Evolutionary conservation across 2,329 filamentous ascomycete genomes (phyloP).

Genomic region (Dryadomyces sulphureus): DNA sequence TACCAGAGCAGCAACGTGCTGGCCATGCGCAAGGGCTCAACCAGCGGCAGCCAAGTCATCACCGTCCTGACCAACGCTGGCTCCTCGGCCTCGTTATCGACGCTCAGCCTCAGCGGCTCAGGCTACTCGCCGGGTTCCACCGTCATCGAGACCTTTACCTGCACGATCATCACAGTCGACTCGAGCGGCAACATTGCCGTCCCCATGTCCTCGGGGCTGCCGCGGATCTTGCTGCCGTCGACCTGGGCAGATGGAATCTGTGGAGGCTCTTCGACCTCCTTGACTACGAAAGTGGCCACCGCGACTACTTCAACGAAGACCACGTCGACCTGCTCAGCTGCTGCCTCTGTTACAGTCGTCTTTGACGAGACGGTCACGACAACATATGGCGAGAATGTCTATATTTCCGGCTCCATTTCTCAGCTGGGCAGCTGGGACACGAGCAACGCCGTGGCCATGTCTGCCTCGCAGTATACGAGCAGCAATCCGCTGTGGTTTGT

Average conservation of each 20-base stretch:
- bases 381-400: conserved; percentile 46
- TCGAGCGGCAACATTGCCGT: conserved; percentile 22
- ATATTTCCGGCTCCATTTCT: conserved; percentile 44
- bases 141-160: conserved; percentile 14
- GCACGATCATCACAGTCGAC: conserved; percentile 15
- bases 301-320: conserved; percentile 6
- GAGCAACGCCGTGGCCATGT: conserved; percentile 28
- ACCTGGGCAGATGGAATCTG: conserved; percentile 18
- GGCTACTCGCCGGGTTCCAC: conserved; percentile 13
- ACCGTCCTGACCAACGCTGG: conserved; percentile 17
- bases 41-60: conserved; percentile 13
- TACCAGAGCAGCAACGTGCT: conserved; percentile 14
- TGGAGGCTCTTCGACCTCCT: background rate
- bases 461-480: conserved; percentile 32
- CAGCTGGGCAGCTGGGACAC: conserved; percentile 50
- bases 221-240: conserved; percentile 6
- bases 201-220: conserved; percentile 24
- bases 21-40: conserved; percentile 14
- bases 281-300: background rate
- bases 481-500: conserved; percentile 47
- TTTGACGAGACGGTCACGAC: conserved; percentile 48
- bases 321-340: conserved; percentile 14
- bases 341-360: conserved; percentile 41
- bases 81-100: conserved; percentile 12
- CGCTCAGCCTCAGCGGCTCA: conserved; percentile 9